Conservation (phyloP, 2,329 filamentous ascomycete genomes). For the Podosphaera xanthii region DNA sequence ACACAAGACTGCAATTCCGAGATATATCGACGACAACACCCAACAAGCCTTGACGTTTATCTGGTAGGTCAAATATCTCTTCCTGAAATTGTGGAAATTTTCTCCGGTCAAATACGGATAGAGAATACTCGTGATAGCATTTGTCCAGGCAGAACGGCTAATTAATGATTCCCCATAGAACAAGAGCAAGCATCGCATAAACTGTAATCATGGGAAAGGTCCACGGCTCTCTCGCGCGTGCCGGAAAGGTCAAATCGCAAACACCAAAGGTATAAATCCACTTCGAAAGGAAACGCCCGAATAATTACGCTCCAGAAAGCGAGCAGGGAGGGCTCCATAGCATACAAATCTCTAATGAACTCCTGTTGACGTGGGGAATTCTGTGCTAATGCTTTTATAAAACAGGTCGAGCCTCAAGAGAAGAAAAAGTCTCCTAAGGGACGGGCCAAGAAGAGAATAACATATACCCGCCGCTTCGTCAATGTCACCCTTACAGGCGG, state of each 20-base stretch:
- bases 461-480: constrained; percentile 93
- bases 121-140: too few relatives aligned
- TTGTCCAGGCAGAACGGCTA: neutral
- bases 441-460: constrained; percentile 88
- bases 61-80: neutral
- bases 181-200: constrained; percentile 13
- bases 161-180: neutral
- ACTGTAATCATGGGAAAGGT: constrained; percentile 65
- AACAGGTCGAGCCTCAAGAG: constrained; percentile 69
- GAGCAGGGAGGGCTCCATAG: neutral
- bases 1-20: neutral
- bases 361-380: neutral
- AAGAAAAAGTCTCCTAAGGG: constrained; percentile 96
- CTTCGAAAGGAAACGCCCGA: neutral
- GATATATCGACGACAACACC: neutral
- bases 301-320: too few relatives aligned
- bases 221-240: constrained; percentile 84
- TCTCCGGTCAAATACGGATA: neutral
- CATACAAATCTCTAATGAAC: neutral
- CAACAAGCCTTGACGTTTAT: neutral
- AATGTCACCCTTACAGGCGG: constrained; percentile 94
- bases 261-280: constrained; percentile 54
- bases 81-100: neutral
- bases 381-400: neutral
- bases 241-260: constrained; percentile 96